Percentiles rank a stretch among this genome's conserved stretches.
These are phyloP conservation scores for Podospora sp. DNA, from an alignment of 495 filamentous ascomycete species.

Conservation along the genomic window DNA sequence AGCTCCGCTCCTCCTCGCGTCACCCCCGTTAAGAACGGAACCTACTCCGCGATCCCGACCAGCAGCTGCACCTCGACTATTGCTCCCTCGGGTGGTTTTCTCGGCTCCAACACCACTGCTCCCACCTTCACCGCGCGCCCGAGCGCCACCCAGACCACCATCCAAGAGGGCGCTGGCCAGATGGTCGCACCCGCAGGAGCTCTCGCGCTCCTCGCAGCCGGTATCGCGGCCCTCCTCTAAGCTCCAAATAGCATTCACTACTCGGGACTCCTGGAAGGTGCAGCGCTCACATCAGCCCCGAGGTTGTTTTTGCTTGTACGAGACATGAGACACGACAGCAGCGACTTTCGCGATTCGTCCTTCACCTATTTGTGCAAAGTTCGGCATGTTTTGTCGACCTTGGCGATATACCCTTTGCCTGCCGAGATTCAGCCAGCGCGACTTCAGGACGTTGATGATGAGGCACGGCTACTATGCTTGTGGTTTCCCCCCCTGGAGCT, in stretches of 20 bases:
- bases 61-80: slow-evolving; percentile 10
- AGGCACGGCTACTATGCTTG: slow-evolving; percentile 21
- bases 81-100: slow-evolving; percentile 14
- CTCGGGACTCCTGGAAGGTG: slow-evolving; percentile 20
- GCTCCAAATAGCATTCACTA: slow-evolving; percentile 31
- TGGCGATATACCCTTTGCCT: slow-evolving; percentile 16
- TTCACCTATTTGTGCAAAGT: slow-evolving; percentile 34
- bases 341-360: slow-evolving; percentile 19
- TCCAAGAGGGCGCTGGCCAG: slow-evolving; percentile 27
- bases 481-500: slow-evolving; percentile 18
- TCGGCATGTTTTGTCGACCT: slow-evolving; percentile 32
- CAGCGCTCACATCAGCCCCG: slow-evolving; percentile 16
- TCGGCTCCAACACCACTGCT: slow-evolving; percentile 27
- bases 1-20: slow-evolving; percentile 25
- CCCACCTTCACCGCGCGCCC: slow-evolving; percentile 15
- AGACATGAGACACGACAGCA: slow-evolving; percentile 42
- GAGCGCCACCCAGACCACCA: slow-evolving; percentile 20
- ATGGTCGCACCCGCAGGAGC: slow-evolving; percentile 30
- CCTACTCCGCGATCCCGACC: slow-evolving; percentile 11
- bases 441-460: slow-evolving; percentile 20
- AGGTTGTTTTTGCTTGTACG: slow-evolving; percentile 32
- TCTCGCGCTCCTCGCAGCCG: slow-evolving; percentile 31
- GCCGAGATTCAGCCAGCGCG: slow-evolving; percentile 15
- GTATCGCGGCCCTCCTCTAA: slow-evolving; percentile 40
- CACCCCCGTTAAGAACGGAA: slow-evolving; percentile 26